Base-by-base conservation (phyloP, 257 asterid genomes). In the Solanum sparsipilum region DNA sequence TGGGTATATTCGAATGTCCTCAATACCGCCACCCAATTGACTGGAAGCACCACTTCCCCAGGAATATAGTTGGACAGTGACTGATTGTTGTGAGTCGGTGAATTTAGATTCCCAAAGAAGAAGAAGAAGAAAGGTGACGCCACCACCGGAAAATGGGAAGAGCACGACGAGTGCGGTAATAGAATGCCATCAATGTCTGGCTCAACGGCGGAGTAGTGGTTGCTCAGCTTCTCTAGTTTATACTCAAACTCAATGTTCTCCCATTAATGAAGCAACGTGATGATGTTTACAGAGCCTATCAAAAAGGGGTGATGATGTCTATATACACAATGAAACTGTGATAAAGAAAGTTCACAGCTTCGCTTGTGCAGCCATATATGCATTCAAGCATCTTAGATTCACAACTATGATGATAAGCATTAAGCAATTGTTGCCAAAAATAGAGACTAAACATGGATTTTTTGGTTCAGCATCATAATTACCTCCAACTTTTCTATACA, bases 41-140 rank as follows among this genome's bases (percentile, higher is more conserved):
- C 99, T 98, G 18, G 98, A 95, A 83, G 98, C 99, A 85, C 99
- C 99, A 70, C 96, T 97, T 18, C 99, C 99, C 99, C 99, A 97
- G 1, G 99, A 94, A 83, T 92, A 90, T 34, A 97, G 92, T 87
- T 97, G 94, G 85, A 95, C 90, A 20, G 94, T 93, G 16, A 46
- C 81, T 25, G 93, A 23, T 63, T 91, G 87, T 32, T 90, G 29
- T 85, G 89, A 41, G 87, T 63, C 86, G 70, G 86, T 83, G 71
- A 72, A 81, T 88, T 92, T 84, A 87, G 90, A 63, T 87, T 95
- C 92, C 92, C 92, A 92, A 67, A 52, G 65, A 56, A 29, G 31
- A 29, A 52, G 70, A 60, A n/a, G 93, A 86, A 67, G 92, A 93
- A 27, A 89, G 84, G 87, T 10, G 63, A 84, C 93, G 93, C 87